phyloP scores from a whole-genome alignment of 2,329 filamentous ascomycete species.

The Seiridium cupressi region DNA sequence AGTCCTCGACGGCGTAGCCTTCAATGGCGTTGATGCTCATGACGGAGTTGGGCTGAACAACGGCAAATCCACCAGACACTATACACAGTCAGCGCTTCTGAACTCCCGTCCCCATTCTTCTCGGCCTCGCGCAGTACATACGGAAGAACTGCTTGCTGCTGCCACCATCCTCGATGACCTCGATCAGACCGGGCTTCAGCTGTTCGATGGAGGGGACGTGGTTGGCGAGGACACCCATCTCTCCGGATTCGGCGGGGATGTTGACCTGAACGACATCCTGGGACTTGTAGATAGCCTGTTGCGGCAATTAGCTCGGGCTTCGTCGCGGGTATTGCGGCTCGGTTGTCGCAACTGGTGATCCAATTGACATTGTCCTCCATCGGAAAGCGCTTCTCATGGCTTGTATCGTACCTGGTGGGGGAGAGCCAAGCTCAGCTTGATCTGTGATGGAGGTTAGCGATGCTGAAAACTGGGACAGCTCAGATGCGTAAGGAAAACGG shows the following conservation, averaged over 20 bases:
- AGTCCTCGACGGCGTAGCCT: slow-evolving; percentile 91
- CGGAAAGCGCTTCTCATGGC: slow-evolving; percentile 9
- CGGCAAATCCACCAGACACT: slow-evolving; percentile 97
- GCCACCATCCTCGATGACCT: slow-evolving; percentile 91
- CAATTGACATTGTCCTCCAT: neutral
- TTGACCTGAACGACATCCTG: slow-evolving; percentile 90
- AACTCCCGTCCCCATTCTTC: neutral
- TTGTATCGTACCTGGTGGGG: slow-evolving; percentile 86
- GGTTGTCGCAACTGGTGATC: neutral
- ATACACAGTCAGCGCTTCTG: slow-evolving; percentile 15
- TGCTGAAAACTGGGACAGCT: slow-evolving; percentile 16
- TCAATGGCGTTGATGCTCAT: slow-evolving; percentile 99
- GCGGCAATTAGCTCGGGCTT: slow-evolving; percentile 47
- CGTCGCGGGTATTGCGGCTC: neutral
- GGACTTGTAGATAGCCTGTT: slow-evolving; percentile 69
- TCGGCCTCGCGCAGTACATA: slow-evolving; percentile 49
- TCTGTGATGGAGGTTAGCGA: slow-evolving; percentile 47
- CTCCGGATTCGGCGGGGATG: slow-evolving; percentile 94
- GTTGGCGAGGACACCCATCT: slow-evolving; percentile 99
- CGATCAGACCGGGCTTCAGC: slow-evolving; percentile 92
- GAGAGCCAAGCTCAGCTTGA: slow-evolving; percentile 96
- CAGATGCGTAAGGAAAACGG: slow-evolving; percentile 27
- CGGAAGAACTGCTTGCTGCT: slow-evolving; percentile 96
- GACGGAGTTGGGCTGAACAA: slow-evolving; percentile 90
- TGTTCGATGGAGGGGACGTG: slow-evolving; percentile 99